Conservation (phyloP, 2,329 filamentous ascomycete species). For the Coniochaeta sp. region DNA sequence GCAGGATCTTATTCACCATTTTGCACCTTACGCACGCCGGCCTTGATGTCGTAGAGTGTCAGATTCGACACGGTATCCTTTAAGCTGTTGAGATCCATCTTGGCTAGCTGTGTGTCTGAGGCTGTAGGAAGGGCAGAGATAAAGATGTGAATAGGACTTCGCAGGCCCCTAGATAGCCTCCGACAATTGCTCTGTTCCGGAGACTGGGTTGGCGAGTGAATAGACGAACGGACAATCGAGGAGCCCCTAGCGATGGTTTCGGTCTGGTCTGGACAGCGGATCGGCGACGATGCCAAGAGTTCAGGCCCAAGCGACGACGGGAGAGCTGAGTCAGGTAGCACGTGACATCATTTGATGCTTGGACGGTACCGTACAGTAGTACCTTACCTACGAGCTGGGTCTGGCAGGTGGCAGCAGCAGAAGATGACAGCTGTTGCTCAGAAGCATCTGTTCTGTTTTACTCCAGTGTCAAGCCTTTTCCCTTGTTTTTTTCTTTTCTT, state of each 20-base stretch:
- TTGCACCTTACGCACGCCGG: constrained; percentile 87
- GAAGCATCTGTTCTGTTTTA: no score
- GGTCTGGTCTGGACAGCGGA: not conserved
- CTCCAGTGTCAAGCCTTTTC: no score
- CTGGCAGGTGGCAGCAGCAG: no score
- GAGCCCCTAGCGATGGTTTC: not conserved
- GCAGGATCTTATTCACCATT: constrained; percentile 66
- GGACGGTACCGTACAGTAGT: no score
- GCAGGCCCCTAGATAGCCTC: not conserved
- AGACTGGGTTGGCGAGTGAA: constrained; percentile 2
- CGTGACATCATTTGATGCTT: not conserved
- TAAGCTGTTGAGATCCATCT: constrained; percentile 80
- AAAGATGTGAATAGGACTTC: not conserved
- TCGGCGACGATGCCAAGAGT: not conserved
- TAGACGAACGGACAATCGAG: not conserved
- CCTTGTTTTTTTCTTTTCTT: no score
- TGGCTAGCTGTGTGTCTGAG: constrained; percentile 14
- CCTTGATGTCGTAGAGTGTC: constrained; percentile 92
- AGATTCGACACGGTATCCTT: constrained; percentile 86
- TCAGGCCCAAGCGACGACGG: not conserved
- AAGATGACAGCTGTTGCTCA: no score
- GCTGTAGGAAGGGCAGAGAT: not conserved
- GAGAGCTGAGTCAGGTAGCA: not conserved
- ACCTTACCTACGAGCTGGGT: no score
- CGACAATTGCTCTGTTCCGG: constrained; percentile 2